Percentiles rank a stretch among this genome's conserved stretches.
Conservation (phyloP, 1,139 yeast species). For the Kluyveromyces sp. region DNA sequence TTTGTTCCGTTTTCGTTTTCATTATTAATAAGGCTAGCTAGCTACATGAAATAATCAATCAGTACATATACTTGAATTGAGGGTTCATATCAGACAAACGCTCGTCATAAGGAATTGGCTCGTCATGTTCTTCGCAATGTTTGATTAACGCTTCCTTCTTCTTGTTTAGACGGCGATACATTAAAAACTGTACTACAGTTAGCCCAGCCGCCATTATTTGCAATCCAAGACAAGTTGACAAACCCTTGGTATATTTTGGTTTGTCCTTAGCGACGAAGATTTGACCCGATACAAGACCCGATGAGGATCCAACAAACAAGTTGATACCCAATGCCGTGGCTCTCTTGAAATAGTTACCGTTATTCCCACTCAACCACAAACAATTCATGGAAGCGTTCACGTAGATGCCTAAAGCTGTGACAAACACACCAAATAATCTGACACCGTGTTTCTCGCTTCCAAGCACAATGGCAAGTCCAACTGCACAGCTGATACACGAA, state of each 20-base stretch:
- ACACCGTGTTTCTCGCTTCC: slow-evolving; percentile 31
- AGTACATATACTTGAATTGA: slow-evolving; percentile 42
- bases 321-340: slow-evolving; percentile 40
- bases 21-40: not conserved
- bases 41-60: not conserved
- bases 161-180: slow-evolving; percentile 36
- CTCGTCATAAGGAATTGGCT: slow-evolving; percentile 41
- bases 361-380: slow-evolving; percentile 40
- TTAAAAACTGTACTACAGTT: slow-evolving; percentile 38
- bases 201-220: slow-evolving; percentile 43
- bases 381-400: slow-evolving; percentile 38
- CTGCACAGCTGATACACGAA: slow-evolving; percentile 31
- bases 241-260: slow-evolving; percentile 32
- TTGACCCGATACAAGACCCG: slow-evolving; percentile 44
- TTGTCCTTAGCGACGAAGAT: slow-evolving; percentile 30
- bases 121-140: slow-evolving; percentile 29
- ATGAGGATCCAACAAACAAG: slow-evolving; percentile 38
- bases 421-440: slow-evolving; percentile 42
- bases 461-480: slow-evolving; percentile 37
- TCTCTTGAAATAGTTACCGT: slow-evolving; percentile 40
- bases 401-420: slow-evolving; percentile 37
- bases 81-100: slow-evolving; percentile 62
- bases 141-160: slow-evolving; percentile 32
- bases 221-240: slow-evolving; percentile 46
- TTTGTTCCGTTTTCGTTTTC: too few species aligned